Evolutionary conservation across 257 asterid genomes (phyloP).

Genomic region (Linaria vulgaris): DNA sequence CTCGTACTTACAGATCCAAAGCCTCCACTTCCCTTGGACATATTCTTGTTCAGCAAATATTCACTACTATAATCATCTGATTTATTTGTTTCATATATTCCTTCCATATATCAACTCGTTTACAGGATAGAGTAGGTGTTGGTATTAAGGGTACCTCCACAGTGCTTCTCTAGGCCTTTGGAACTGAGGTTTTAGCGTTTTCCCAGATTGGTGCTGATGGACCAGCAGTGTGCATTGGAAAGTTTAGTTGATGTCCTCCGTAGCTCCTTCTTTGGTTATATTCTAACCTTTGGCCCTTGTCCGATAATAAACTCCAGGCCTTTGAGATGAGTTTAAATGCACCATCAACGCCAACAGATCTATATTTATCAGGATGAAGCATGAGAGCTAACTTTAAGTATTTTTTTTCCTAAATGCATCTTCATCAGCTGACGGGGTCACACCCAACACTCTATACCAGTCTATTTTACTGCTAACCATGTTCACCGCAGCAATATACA

Average conservation of each 20-base stretch:
- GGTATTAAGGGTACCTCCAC: constrained; percentile 34
- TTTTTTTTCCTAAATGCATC: constrained; percentile 57
- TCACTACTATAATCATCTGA: constrained; percentile 34
- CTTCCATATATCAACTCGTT: constrained; percentile 44
- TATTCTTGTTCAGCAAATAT: constrained; percentile 29
- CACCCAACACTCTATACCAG: constrained; percentile 75
- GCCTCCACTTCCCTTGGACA: constrained; percentile 26
- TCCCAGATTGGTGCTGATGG: too few relatives aligned
- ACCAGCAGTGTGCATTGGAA: constrained; percentile 41
- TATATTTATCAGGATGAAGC: constrained; percentile 83
- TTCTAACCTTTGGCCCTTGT: constrained; percentile 52
- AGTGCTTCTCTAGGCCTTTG: too few relatives aligned
- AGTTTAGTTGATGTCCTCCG: constrained; percentile 43
- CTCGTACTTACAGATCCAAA: constrained; percentile 20
- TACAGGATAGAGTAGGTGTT: constrained; percentile 36
- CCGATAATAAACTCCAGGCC: constrained; percentile 74
- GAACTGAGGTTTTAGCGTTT: too few relatives aligned
- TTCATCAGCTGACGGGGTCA: too few relatives aligned
- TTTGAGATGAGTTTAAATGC: constrained; percentile 71
- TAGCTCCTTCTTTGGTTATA: constrained; percentile 60
- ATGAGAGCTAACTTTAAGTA: constrained; percentile 70
- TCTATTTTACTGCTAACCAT: constrained; percentile 61
- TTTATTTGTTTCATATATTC: constrained; percentile 35
- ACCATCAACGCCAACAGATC: constrained; percentile 62
- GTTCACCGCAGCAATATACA: constrained; percentile 61